Evolutionary conservation across 257 asterid genomes (phyloP).

Genomic region (Eustoma russellianum): DNA sequence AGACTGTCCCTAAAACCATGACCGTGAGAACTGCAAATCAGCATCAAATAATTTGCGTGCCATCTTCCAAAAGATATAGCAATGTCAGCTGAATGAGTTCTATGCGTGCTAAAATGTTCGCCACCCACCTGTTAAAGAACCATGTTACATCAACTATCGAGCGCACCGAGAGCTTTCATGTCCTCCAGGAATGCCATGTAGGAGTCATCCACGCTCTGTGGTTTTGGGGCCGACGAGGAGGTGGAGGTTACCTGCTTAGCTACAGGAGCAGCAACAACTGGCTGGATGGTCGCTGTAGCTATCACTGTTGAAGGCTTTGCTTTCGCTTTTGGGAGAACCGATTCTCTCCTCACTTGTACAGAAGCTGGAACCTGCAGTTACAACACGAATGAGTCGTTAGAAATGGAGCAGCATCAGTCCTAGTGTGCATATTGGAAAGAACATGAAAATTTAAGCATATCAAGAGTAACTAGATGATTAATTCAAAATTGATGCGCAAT

Average conservation of each 20-base stretch:
- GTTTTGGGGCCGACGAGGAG: conserved; percentile 42
- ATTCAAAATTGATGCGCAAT: too few species aligned
- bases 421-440: too few species aligned
- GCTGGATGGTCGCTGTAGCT: conserved; percentile 26
- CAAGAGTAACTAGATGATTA: too few species aligned
- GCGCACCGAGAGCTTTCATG: conserved; percentile 92
- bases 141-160: conserved; percentile 34
- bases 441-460: too few species aligned
- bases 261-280: conserved; percentile 31
- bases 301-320: conserved; percentile 49
- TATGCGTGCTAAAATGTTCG: too few species aligned
- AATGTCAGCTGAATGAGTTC: too few species aligned
- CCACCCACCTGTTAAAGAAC: not conserved
- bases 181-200: conserved; percentile 86
- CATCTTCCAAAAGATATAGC: too few species aligned
- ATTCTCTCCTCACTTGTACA: conserved; percentile 81
- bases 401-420: not conserved
- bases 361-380: conserved; percentile 80
- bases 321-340: conserved; percentile 55
- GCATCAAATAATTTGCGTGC: too few species aligned
- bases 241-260: conserved; percentile 40
- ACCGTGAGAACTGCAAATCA: too few species aligned
- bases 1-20: too few species aligned
- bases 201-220: conserved; percentile 80
- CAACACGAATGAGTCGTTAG: conserved; percentile 1